Conservation (phyloP, 2,329 filamentous ascomycete species). For the Drechslerella dactyloides region DNA sequence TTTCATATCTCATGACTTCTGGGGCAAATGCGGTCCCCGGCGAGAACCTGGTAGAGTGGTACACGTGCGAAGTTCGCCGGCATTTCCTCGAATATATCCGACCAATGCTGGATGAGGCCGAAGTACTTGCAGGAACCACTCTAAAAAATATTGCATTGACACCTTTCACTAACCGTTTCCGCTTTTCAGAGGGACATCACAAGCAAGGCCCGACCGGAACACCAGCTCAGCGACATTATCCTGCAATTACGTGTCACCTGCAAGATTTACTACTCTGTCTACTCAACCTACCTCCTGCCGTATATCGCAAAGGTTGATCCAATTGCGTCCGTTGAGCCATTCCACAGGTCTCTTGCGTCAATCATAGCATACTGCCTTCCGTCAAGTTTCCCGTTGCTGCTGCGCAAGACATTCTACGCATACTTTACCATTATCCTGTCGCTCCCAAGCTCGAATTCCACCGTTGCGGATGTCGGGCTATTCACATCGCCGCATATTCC, state of each 20-base stretch:
- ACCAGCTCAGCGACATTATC: conserved; percentile 43
- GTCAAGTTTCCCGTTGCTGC: conserved; percentile 34
- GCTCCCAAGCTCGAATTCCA: conserved; percentile 29
- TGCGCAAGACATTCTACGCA: conserved; percentile 47
- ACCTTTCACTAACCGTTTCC: conserved; percentile 3
- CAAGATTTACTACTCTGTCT: conserved; percentile 49
- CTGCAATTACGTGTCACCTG: conserved; percentile 40
- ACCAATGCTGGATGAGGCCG: conserved; percentile 49
- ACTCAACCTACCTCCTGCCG: conserved; percentile 41
- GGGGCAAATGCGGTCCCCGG: conserved; percentile 41
- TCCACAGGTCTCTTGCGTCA: conserved; percentile 53
- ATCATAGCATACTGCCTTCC: conserved; percentile 54
- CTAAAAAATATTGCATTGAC: background rate
- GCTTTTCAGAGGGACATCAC: conserved; percentile 20
- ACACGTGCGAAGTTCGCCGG: conserved; percentile 54
- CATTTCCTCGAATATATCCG: conserved; percentile 54
- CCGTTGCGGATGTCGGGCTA: conserved; percentile 38
- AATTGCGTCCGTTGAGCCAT: conserved; percentile 39
- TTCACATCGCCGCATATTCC: conserved; percentile 50
- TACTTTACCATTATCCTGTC: conserved; percentile 48
- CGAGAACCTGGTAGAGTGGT: conserved; percentile 55
- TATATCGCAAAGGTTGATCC: conserved; percentile 39
- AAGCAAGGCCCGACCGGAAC: conserved; percentile 33
- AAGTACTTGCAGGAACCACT: conserved; percentile 14
- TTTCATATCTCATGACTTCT: conserved; percentile 52